Conservation (phyloP, 805 yeast species). For the Sugiyamaella chiloensis region DNA sequence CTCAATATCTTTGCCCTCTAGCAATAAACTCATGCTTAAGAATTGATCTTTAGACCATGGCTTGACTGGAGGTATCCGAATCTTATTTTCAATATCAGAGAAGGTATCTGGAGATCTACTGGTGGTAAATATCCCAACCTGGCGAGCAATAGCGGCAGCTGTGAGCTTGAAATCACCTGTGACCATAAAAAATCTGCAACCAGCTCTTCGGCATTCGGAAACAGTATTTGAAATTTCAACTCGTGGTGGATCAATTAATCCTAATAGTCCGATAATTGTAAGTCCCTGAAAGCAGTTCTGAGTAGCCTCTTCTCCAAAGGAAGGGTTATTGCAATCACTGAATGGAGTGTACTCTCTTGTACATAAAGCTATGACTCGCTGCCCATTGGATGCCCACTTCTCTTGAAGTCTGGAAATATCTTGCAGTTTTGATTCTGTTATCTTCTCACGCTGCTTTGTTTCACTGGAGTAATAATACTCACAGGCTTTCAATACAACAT, state of each 20-base stretch:
- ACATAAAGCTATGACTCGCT: constrained; percentile 18
- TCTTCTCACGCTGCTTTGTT: neutral
- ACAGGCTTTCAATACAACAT: constrained; percentile 38
- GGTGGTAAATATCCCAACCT: constrained; percentile 48
- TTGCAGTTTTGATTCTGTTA: constrained; percentile 2
- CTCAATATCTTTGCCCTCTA: constrained; percentile 15
- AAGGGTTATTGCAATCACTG: constrained; percentile 4
- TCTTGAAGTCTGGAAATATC: constrained; percentile 13
- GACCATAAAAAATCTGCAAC: constrained; percentile 93
- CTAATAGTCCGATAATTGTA: constrained; percentile 79
- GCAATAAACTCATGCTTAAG: constrained; percentile 5
- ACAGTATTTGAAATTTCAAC: constrained; percentile 74
- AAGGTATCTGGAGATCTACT: constrained; percentile 14
- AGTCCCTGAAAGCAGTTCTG: constrained; percentile 40
- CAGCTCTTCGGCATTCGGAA: constrained; percentile 73
- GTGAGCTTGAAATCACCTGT: constrained; percentile 63
- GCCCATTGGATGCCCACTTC: constrained; percentile 14
- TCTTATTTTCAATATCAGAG: constrained; percentile 3
- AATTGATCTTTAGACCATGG: constrained; percentile 8
- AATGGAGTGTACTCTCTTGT: constrained; percentile 6
- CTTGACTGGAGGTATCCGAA: constrained; percentile 2
- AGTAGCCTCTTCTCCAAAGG: constrained; percentile 10
- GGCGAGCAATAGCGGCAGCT: constrained; percentile 48
- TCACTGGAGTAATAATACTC: constrained; percentile 9
- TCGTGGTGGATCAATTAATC: constrained; percentile 97